Conservation (phyloP, 2,329 filamentous ascomycete species). For the Trichoderma simmonsii region DNA sequence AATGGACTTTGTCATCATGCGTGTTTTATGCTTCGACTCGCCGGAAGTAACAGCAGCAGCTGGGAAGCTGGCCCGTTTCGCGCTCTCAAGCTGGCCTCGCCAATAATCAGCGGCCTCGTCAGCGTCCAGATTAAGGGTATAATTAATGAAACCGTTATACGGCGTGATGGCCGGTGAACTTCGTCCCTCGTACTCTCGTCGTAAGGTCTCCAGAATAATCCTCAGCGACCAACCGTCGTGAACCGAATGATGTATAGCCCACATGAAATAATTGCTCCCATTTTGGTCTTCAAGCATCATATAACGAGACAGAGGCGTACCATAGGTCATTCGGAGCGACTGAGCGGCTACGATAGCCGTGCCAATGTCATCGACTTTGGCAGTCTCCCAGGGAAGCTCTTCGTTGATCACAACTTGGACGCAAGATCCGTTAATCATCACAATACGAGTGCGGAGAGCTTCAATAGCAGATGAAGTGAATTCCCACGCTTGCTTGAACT, state of each 20-base stretch:
- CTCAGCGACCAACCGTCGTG: conserved; percentile 30
- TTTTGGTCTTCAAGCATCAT: neutral
- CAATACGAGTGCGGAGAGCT: conserved; percentile 16
- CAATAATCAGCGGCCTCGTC: conserved; percentile 18
- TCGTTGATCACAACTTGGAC: conserved; percentile 20
- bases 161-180: neutral
- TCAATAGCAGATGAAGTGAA: neutral
- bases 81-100: conserved; percentile 19
- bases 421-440: conserved; percentile 15
- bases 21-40: conserved; percentile 6
- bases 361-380: neutral
- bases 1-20: conserved; percentile 8
- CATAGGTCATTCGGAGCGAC: conserved; percentile 11
- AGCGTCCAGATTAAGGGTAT: conserved; percentile 5
- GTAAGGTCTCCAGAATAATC: conserved; percentile 21
- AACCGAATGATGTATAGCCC: conserved; percentile 28
- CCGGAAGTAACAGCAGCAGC: neutral
- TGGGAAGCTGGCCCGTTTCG: conserved; percentile 18
- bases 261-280: conserved; percentile 21
- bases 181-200: conserved; percentile 5
- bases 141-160: conserved; percentile 5
- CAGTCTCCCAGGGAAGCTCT: conserved; percentile 8
- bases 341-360: neutral
- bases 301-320: conserved; percentile 8
- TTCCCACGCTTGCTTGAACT: conserved; percentile 31